Base-by-base conservation (phyloP, 2,329 filamentous ascomycete genomes). In the Fusarium sp. region DNA sequence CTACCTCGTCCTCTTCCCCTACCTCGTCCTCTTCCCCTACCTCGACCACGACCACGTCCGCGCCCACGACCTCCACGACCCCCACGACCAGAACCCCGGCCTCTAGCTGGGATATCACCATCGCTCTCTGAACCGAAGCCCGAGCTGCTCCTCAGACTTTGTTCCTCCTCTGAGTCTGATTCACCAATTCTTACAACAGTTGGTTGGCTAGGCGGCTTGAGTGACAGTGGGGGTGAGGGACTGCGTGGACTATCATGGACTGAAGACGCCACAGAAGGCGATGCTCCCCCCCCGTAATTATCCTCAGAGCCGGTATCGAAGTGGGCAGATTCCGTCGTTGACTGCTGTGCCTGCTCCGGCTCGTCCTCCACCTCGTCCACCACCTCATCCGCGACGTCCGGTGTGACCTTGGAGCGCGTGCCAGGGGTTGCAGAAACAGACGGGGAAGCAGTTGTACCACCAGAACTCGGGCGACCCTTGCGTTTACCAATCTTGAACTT, bases 401-500 rank as follows among this genome's bases (percentile, higher is more conserved):
- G 41, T 32, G 64, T n/a, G 34, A 67, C 56, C 14, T 56, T 50
- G 13, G 11, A 25, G 11, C 37, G 50, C 18, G 56, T 43, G 4
- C 43, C 25, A 30, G 58, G 59, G 5, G 59, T 60, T 34, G 70
- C 62, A 11, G 67, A 62, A 9, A 9, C 48, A 39, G 68, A 66
- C 9, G 68, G 45, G 14, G 67, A 58, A 9, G 64, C 57, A 35
- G 60, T 60, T 41, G 64, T 64, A 43, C 50, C 64, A 9, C 61
- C 52, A n/a, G 67, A 58, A 9, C 35, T 41, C 14, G 35, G 57
- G 16, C 48, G 70, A 8, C 73, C 63, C 67, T 80, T 85, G 16
- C 82, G 82, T 65, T 81, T 80, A 25, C 83, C 81, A 52, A 90
- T 90, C 80, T 85, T 89, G 72, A 91, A 85, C 62, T 84, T 87